Evolutionary conservation across 148 eudicot genomes (phyloP).

Genomic region (Pouteria glomerata): DNA sequence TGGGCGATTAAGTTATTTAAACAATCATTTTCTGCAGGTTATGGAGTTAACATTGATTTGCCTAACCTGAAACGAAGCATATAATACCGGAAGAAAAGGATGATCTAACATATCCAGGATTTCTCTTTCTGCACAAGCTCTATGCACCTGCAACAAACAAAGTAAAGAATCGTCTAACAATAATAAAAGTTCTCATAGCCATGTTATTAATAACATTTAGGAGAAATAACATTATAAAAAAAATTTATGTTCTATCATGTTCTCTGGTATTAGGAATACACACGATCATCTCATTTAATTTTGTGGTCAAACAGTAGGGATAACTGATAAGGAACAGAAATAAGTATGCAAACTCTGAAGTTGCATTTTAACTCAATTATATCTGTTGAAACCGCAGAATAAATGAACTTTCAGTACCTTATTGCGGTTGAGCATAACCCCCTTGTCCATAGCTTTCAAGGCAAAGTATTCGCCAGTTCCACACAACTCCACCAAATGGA

Average conservation of each 20-base stretch:
- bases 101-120: conserved; percentile 89
- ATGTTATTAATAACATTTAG: too few species aligned
- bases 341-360: not conserved
- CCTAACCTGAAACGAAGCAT: conserved; percentile 98
- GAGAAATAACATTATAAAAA: too few species aligned
- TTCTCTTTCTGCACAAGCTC: conserved; percentile 99
- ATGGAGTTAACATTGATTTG: not conserved
- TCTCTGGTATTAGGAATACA: too few species aligned
- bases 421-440: conserved; percentile 85
- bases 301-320: too few species aligned
- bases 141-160: conserved; percentile 62
- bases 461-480: conserved; percentile 82
- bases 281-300: too few species aligned
- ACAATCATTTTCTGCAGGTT: not conserved
- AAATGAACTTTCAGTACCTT: conserved; percentile 49
- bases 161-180: conserved; percentile 4
- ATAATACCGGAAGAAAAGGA: conserved; percentile 96
- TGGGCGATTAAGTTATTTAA: not conserved
- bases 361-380: not conserved
- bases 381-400: not conserved
- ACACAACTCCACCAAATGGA: conserved; percentile 87
- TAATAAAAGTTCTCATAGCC: not conserved
- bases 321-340: too few species aligned
- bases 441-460: conserved; percentile 98
- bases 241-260: too few species aligned